Percentiles rank a stretch among this genome's conserved stretches.
Evolutionary conservation across 345 rosid species (phyloP).

Genomic region (Dimocarpus longan): DNA sequence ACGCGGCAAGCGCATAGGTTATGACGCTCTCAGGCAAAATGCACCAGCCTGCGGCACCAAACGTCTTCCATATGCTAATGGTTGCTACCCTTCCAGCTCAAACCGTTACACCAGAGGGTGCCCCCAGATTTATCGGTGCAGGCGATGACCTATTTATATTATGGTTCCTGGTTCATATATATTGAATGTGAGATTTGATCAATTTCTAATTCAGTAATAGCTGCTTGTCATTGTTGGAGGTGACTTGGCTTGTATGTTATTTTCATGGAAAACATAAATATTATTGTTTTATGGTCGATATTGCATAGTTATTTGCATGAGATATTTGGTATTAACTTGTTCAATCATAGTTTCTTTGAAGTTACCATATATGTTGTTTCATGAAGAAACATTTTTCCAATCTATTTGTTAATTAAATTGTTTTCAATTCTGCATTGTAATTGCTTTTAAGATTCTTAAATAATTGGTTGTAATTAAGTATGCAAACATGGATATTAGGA

Average conservation of each 20-base stretch:
- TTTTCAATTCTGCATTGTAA: too few relatives aligned
- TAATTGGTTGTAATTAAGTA: too few relatives aligned
- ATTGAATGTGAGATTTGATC: not conserved
- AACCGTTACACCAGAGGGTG: slow-evolving; percentile 28
- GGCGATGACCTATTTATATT: not conserved
- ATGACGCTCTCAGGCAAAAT: slow-evolving; percentile 15
- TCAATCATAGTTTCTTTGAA: too few relatives aligned
- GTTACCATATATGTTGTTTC: not conserved
- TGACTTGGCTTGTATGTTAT: too few relatives aligned
- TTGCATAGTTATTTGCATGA: not conserved
- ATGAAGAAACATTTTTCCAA: too few relatives aligned
- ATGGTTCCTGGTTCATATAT: too few relatives aligned
- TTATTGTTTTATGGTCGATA: not conserved
- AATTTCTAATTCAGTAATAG: not conserved
- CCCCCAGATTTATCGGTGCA: slow-evolving; percentile 11
- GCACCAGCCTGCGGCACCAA: slow-evolving; percentile 12
- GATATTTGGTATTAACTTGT: not conserved
- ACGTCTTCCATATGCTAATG: too few relatives aligned
- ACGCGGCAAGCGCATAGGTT: not conserved
- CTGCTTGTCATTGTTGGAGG: not conserved
- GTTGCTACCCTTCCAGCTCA: slow-evolving; percentile 23
- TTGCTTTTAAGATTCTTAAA: too few relatives aligned
- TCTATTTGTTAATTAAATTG: too few relatives aligned
- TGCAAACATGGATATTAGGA: too few relatives aligned
- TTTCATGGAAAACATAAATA: too few relatives aligned